Evolutionary conservation across 78 protist species (phyloP).

Genomic region (Dictyostelium firmibasis): DNA sequence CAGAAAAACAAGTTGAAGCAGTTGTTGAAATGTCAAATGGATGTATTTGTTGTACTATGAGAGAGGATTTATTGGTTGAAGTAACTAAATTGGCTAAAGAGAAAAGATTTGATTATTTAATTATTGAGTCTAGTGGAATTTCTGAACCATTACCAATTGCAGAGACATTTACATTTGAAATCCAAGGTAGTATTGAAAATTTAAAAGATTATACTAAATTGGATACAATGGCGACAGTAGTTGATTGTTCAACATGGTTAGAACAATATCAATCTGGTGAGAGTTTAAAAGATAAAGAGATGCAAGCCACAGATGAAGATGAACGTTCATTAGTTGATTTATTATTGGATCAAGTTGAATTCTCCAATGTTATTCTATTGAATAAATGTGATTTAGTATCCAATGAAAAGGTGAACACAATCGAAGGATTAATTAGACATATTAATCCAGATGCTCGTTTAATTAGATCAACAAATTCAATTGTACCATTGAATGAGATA

Average conservation of each 20-base stretch:
- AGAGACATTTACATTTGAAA: constrained; percentile 89
- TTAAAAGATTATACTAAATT: constrained; percentile 32
- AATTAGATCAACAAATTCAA: constrained; percentile 22
- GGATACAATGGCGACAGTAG: constrained; percentile 82
- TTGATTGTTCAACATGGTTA: constrained; percentile 65
- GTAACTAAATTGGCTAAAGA: constrained; percentile 70
- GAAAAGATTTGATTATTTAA: constrained; percentile 65
- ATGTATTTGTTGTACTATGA: constrained; percentile 96
- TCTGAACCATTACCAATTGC: constrained; percentile 95
- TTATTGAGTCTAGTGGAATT: constrained; percentile 81
- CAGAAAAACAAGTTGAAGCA: constrained; percentile 63
- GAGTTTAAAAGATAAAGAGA: constrained; percentile 15
- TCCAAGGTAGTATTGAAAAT: not conserved
- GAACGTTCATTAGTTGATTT: constrained; percentile 83
- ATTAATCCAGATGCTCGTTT: constrained; percentile 81
- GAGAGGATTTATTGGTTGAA: constrained; percentile 91
- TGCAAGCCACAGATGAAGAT: constrained; percentile 43
- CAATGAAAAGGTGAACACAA: not conserved
- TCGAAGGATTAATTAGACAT: constrained; percentile 28
- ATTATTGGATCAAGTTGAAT: constrained; percentile 95
- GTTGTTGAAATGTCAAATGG: constrained; percentile 94
- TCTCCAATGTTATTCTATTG: constrained; percentile 91
- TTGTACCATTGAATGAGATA: constrained; percentile 58
- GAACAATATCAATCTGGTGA: constrained; percentile 21
- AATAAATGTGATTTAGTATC: constrained; percentile 87